Evolutionary conservation across 768 basidiomycete genomes (phyloP).

Genomic region (Mycena haematopus): DNA sequence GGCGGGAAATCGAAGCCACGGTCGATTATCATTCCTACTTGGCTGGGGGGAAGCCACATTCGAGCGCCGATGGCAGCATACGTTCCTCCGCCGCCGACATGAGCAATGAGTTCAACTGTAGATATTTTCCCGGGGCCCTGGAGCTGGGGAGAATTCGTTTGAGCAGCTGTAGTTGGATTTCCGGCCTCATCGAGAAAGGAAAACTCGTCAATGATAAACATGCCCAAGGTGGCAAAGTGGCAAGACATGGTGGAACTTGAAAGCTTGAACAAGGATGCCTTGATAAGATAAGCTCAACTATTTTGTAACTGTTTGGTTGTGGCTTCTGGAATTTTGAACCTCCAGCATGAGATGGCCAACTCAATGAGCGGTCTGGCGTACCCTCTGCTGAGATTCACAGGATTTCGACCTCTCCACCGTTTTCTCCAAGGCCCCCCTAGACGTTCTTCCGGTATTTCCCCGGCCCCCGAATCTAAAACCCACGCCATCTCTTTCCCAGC

Average conservation of each 20-base stretch:
- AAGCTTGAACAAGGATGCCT: too few species aligned
- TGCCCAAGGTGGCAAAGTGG: slow-evolving; percentile 74
- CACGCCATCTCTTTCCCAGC: slow-evolving; percentile 1
- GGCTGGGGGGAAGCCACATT: slow-evolving; percentile 73
- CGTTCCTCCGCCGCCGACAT: slow-evolving; percentile 90
- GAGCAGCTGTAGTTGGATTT: slow-evolving; percentile 47
- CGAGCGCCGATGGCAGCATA: slow-evolving; percentile 83
- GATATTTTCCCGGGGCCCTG: too few species aligned
- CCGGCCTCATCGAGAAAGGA: slow-evolving; percentile 65
- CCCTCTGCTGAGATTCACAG: slow-evolving; percentile 15
- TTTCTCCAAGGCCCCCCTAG: slow-evolving; percentile 12
- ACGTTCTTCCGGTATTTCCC: slow-evolving; percentile 13
- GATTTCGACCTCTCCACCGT: slow-evolving; percentile 18
- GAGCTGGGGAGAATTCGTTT: too few species aligned
- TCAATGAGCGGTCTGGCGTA: slow-evolving; percentile 13
- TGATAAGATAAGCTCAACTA: neutral
- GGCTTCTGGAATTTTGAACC: slow-evolving; percentile 3
- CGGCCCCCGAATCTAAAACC: neutral
- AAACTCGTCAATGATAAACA: slow-evolving; percentile 92
- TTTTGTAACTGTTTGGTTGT: neutral
- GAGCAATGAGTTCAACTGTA: too few species aligned
- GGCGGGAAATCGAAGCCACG: slow-evolving; percentile 77
- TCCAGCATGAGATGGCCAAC: slow-evolving; percentile 3
- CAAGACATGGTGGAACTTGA: slow-evolving; percentile 17
- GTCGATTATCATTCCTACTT: slow-evolving; percentile 86